Base-by-base conservation (phyloP, 2,329 filamentous ascomycete genomes). In the Fusarium subglutinans region DNA sequence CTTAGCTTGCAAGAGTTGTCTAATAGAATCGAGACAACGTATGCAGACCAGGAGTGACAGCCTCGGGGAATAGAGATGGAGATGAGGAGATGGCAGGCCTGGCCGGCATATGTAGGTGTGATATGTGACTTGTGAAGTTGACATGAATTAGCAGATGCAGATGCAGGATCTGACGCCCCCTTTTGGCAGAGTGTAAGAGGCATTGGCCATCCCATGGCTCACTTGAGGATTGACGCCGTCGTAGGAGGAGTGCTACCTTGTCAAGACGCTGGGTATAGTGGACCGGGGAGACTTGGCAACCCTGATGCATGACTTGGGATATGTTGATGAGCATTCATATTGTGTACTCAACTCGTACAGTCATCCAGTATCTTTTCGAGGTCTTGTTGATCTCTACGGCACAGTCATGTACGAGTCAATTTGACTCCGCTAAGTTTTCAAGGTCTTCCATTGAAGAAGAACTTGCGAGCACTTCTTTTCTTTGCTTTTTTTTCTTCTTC, bases 141-240 rank as follows among this genome's bases (percentile, higher is more conserved):
- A 28, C n/a, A 51, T 30, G 33, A 28, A 38, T 24, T 58, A 58
- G 15, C 15, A 20, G 33, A 50, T 43, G 58, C 28, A 41, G n/a
- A 56, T 50, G 33, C 40, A 62, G 40, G 65, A 62, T 47, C 47
- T 35, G 44, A 22, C 26, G 44, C 38, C 65, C 65, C 57, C 63
- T 58, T 66, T 61, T 51, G 41, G 43, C 59, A 37, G 37, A 66
- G 30, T 59, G 54, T 55, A 24, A 55, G 50, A 59, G 58, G 63
- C 66, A 62, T 58, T 66, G 59, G 47, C 65, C 62, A 63, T 69
- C n/a, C 60, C 60, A 14, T 48, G 66, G 41, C 50, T 44, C 68
- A 58, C 40, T 22, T 38, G 26, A 47, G 41, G 53, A 63, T 61
- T 55, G 59, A 53, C 28, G 47, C 14, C 51, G 9, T 57, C 37